phyloP scores from a whole-genome alignment of 306 rosid genomes.

The Datisca glomerata region DNA sequence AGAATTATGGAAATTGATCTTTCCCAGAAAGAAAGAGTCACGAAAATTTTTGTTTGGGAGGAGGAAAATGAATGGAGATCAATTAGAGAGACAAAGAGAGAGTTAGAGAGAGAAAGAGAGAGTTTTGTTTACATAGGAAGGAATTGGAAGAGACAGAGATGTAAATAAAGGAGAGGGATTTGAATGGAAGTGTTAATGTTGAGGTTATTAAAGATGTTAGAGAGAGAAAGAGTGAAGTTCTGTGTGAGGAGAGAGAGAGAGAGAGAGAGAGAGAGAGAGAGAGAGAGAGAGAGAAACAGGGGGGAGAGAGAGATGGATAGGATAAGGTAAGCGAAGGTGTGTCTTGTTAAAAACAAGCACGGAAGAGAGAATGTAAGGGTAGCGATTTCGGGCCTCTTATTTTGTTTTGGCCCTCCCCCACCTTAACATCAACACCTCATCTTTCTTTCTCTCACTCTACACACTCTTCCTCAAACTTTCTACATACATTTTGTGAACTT shows the following conservation, averaged over 20 bases:
- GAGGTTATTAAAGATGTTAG: no score
- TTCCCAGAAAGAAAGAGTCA: not conserved
- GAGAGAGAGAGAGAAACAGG: slow-evolving; percentile 8
- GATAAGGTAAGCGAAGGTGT: slow-evolving; percentile 62
- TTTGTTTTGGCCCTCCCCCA: slow-evolving; percentile 5
- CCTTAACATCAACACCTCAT: slow-evolving; percentile 24
- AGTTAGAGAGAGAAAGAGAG: not conserved
- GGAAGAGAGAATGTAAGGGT: slow-evolving; percentile 22
- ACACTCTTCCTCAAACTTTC: no score
- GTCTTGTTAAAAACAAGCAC: slow-evolving; percentile 14
- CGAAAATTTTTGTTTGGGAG: not conserved
- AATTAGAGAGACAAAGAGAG: not conserved
- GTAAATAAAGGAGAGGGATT: not conserved
- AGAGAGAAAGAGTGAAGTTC: no score
- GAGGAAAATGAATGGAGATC: no score
- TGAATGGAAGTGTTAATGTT: not conserved
- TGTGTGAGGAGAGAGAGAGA: slow-evolving; percentile 3
- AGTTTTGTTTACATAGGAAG: not conserved
- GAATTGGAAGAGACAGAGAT: no score
- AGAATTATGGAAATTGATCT: not conserved
- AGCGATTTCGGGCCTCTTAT: slow-evolving; percentile 68
- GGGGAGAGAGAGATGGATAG: slow-evolving; percentile 29
- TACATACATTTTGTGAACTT: no score
- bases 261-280: slow-evolving; percentile 9
- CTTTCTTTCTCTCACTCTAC: slow-evolving; percentile 4